These are phyloP conservation scores for Fusarium citri DNA, from an alignment of 2,329 filamentous ascomycete species.

Conservation along the genomic window DNA sequence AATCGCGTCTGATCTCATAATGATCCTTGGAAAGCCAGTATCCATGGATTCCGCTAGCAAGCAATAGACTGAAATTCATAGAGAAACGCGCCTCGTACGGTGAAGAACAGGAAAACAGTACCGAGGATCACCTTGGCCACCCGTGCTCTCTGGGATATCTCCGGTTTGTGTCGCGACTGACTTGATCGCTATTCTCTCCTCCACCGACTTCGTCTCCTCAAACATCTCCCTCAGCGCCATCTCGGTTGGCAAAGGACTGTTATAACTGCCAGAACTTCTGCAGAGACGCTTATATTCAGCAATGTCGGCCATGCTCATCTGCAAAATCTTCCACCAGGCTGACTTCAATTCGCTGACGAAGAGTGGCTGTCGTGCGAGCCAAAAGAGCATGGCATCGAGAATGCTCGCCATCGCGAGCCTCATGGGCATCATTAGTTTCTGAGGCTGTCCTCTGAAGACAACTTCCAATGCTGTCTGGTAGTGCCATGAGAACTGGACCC, in stretches of 20 bases:
- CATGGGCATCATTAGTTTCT: slow-evolving; percentile 48
- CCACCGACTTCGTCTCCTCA: slow-evolving; percentile 9
- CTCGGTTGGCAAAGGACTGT: slow-evolving; percentile 34
- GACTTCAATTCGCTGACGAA: slow-evolving; percentile 43
- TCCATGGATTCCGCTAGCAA: background rate
- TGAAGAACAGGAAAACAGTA: background rate
- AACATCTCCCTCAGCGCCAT: slow-evolving; percentile 39
- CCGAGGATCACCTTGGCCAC: background rate
- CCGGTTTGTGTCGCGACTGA: background rate
- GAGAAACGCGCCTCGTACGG: slow-evolving; percentile 34
- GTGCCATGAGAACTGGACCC: slow-evolving; percentile 42
- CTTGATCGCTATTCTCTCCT: background rate
- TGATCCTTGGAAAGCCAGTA: background rate
- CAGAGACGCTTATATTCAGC: slow-evolving; percentile 42
- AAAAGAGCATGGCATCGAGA: slow-evolving; percentile 46
- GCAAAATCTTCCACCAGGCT: slow-evolving; percentile 42
- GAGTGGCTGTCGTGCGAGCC: slow-evolving; percentile 44
- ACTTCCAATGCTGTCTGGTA: slow-evolving; percentile 48
- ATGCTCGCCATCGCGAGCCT: slow-evolving; percentile 49
- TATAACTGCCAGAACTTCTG: slow-evolving; percentile 18
- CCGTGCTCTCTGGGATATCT: background rate
- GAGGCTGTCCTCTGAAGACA: slow-evolving; percentile 40
- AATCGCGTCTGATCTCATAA: background rate
- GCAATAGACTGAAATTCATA: slow-evolving; percentile 18
- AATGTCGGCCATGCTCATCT: slow-evolving; percentile 45